These are phyloP conservation scores for Penicillium steckii DNA, from an alignment of 495 filamentous ascomycete genomes.

Conservation along the genomic window DNA sequence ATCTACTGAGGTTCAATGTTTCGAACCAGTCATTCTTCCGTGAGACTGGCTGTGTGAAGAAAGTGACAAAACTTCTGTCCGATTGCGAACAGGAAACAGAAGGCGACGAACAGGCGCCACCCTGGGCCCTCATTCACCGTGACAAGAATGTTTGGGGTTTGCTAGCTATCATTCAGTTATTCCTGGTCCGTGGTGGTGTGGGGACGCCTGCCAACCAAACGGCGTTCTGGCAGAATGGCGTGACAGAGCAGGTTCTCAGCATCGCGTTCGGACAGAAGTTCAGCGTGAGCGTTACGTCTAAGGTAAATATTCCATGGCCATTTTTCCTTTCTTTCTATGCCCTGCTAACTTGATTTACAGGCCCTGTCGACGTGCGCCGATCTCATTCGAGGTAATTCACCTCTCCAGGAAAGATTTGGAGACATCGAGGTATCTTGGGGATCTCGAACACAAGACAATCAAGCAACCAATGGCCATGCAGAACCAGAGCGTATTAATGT, in stretches of 20 bases:
- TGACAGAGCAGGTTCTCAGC: slow-evolving; percentile 78
- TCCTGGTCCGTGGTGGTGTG: slow-evolving; percentile 74
- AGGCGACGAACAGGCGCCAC: slow-evolving; percentile 59
- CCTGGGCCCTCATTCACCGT: slow-evolving; percentile 72
- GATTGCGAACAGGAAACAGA: slow-evolving; percentile 59
- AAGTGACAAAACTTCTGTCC: slow-evolving; percentile 66
- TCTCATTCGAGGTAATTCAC: slow-evolving; percentile 77
- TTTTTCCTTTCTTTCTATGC: background rate
- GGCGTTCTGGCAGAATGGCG: slow-evolving; percentile 77
- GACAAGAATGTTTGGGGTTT: slow-evolving; percentile 93
- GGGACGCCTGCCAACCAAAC: slow-evolving; percentile 82
- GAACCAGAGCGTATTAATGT: slow-evolving; percentile 69
- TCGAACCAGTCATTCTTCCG: slow-evolving; percentile 94
- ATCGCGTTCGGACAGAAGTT: slow-evolving; percentile 78
- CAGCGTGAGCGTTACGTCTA: slow-evolving; percentile 74
- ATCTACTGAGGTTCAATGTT: slow-evolving; percentile 82
- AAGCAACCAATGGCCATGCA: slow-evolving; percentile 42
- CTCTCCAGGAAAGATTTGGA: slow-evolving; percentile 83
- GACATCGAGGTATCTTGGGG: slow-evolving; percentile 58
- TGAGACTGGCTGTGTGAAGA: slow-evolving; percentile 81
- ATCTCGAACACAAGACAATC: slow-evolving; percentile 13
- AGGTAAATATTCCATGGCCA: slow-evolving; percentile 52
- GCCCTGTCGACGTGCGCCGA: slow-evolving; percentile 84
- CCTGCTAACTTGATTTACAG: slow-evolving; percentile 40
- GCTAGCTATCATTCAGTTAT: slow-evolving; percentile 79